These are phyloP conservation scores for Fusarium acutatum DNA, from an alignment of 2,329 filamentous ascomycete species.

Conservation along the genomic window DNA sequence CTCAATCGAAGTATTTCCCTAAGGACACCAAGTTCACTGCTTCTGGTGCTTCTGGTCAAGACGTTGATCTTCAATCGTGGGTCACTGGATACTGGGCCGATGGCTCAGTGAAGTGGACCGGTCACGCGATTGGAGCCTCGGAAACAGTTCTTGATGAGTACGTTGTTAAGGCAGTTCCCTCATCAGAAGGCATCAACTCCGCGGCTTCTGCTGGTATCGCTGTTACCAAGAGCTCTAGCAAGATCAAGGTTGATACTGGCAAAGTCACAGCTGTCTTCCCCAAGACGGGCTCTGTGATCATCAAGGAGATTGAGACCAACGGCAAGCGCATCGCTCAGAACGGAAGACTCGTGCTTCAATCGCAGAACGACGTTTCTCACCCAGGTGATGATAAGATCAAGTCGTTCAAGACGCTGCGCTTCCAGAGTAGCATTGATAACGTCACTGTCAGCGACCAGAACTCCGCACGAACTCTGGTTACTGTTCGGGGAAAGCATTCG, in stretches of 20 bases:
- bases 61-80: constrained; percentile 57
- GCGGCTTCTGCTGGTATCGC: constrained; percentile 8
- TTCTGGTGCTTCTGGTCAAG: constrained; percentile 30
- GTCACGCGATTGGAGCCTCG: constrained; percentile 60
- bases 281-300: constrained; percentile 51
- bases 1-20: constrained; percentile 49
- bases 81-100: constrained; percentile 67
- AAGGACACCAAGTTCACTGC: constrained; percentile 50
- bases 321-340: constrained; percentile 55
- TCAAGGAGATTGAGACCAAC: constrained; percentile 51
- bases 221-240: constrained; percentile 36
- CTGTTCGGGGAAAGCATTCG: constrained; percentile 50
- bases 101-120: constrained; percentile 69
- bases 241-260: constrained; percentile 54
- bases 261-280: constrained; percentile 54
- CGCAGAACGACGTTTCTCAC: constrained; percentile 58
- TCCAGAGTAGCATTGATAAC: constrained; percentile 61
- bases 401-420: constrained; percentile 52
- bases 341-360: constrained; percentile 62
- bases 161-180: constrained; percentile 39
- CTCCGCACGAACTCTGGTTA: constrained; percentile 54
- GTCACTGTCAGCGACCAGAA: constrained; percentile 56
- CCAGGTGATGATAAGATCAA: constrained; percentile 20
- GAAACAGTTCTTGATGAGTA: constrained; percentile 53
- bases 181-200: constrained; percentile 15